Percentiles rank a stretch among this genome's conserved stretches.
phyloP scores from a whole-genome alignment of 148 eudicot genomes.

The Linanthus parryae region DNA sequence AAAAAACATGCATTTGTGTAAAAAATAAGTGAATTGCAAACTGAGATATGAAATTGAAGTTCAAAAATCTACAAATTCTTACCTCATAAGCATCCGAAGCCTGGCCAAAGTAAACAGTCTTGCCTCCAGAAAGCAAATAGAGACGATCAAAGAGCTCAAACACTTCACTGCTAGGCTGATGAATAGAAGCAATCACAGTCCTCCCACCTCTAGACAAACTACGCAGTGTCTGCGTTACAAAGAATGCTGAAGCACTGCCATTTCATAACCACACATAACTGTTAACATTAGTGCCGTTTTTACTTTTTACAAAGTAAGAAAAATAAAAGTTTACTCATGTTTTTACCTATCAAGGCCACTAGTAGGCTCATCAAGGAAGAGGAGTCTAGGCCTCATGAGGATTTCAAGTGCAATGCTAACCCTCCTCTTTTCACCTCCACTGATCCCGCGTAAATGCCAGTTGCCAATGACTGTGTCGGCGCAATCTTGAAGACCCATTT shows the following conservation, averaged over 20 bases:
- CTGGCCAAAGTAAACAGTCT: constrained; percentile 87
- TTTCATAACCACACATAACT: no score
- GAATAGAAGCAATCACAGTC: constrained; percentile 92
- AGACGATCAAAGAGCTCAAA: constrained; percentile 93
- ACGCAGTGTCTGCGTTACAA: constrained; percentile 83
- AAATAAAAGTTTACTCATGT: not conserved
- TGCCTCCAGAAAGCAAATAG: constrained; percentile 92
- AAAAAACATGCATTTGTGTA: not conserved
- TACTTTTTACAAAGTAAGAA: constrained; percentile 2
- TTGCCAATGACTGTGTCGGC: constrained; percentile 94
- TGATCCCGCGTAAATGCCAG: constrained; percentile 95
- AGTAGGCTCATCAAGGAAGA: constrained; percentile 96
- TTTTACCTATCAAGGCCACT: constrained; percentile 87
- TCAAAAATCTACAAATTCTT: not conserved
- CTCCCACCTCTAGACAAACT: constrained; percentile 87
- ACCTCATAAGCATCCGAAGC: constrained; percentile 96
- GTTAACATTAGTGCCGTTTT: no score
- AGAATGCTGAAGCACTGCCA: constrained; percentile 92
- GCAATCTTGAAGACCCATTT: constrained; percentile 98
- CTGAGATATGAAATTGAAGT: not conserved
- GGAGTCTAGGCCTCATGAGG: constrained; percentile 86
- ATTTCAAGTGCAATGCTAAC: constrained; percentile 94
- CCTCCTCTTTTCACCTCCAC: constrained; percentile 91
- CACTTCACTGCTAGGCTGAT: constrained; percentile 99
- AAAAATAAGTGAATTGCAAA: no score